Percentiles rank a stretch among this genome's conserved stretches.
phyloP scores from a whole-genome alignment of 2,329 filamentous ascomycete species.

The Juglanconis sp. region DNA sequence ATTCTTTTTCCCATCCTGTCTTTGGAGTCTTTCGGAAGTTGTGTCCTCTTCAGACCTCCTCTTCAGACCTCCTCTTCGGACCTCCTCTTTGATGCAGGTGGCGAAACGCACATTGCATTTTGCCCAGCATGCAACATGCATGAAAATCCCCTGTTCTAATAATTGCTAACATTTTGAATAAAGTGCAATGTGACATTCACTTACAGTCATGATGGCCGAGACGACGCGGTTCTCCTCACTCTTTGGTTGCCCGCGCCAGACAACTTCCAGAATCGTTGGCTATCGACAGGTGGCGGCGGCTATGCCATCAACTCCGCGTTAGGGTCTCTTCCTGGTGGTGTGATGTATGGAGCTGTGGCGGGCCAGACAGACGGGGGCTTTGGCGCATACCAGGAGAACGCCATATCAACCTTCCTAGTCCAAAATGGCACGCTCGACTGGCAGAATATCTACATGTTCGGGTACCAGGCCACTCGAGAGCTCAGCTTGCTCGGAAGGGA shows the following conservation, averaged over 20 bases:
- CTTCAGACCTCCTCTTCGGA: too few species aligned
- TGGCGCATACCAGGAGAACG: constrained; percentile 37
- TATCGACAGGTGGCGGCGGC: constrained; percentile 45
- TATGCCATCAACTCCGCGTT: constrained; percentile 39
- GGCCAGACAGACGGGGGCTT: constrained; percentile 50
- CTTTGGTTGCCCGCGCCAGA: constrained; percentile 38
- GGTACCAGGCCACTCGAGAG: constrained; percentile 50
- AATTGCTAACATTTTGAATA: too few species aligned
- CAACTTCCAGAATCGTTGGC: constrained; percentile 43
- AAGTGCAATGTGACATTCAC: constrained; percentile 33
- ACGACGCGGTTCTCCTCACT: constrained; percentile 29
- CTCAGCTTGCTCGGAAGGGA: constrained; percentile 47
- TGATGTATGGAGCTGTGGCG: constrained; percentile 44
- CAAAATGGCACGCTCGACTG: constrained; percentile 51
- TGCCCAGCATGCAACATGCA: too few species aligned
- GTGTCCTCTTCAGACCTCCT: too few species aligned
- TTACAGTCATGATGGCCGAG: constrained; percentile 31
- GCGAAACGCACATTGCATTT: too few species aligned
- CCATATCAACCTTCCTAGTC: constrained; percentile 36
- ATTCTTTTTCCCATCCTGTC: too few species aligned
- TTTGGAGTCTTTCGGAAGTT: too few species aligned
- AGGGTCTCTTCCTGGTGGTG: constrained; percentile 33
- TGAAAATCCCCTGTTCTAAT: too few species aligned
- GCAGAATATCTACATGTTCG: constrained; percentile 47
- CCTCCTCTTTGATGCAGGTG: too few species aligned